phyloP scores from a whole-genome alignment of 352 stramenopile species.

The Globisporangium viniferum region DNA sequence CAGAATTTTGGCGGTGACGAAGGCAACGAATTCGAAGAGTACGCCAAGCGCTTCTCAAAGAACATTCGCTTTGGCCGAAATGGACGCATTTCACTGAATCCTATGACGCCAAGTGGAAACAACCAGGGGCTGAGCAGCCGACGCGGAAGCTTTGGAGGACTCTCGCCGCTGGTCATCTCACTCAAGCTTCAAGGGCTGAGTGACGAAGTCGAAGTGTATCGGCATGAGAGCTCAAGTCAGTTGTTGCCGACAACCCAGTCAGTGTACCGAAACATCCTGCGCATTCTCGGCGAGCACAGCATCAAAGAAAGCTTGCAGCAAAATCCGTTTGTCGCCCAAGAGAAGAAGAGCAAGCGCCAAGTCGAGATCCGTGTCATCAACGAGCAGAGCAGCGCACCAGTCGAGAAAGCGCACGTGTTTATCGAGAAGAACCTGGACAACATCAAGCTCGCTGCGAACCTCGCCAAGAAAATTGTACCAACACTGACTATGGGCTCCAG shows the following conservation, averaged over 20 bases:
- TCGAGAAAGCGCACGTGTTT: slow-evolving; percentile 54
- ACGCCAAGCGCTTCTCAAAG: slow-evolving; percentile 40
- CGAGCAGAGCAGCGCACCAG: slow-evolving; percentile 42
- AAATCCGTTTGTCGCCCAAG: slow-evolving; percentile 47
- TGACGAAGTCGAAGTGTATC: slow-evolving; percentile 43
- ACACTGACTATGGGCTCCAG: slow-evolving; percentile 63
- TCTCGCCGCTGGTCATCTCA: slow-evolving; percentile 28
- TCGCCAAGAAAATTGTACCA: slow-evolving; percentile 60
- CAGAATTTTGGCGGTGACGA: slow-evolving; percentile 6
- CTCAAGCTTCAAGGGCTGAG: slow-evolving; percentile 41
- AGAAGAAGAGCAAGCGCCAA: slow-evolving; percentile 41
- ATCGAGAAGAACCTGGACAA: slow-evolving; percentile 54
- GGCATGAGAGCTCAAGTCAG: slow-evolving; percentile 25
- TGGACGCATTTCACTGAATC: slow-evolving; percentile 40
- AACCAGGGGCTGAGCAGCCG: background rate
- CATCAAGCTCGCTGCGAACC: slow-evolving; percentile 30
- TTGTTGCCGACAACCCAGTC: slow-evolving; percentile 49
- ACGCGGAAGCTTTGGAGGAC: background rate
- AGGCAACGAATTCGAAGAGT: slow-evolving; percentile 33
- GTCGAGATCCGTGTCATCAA: slow-evolving; percentile 53
- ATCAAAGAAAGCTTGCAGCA: slow-evolving; percentile 71
- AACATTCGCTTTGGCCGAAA: slow-evolving; percentile 70
- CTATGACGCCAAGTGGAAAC: slow-evolving; percentile 5
- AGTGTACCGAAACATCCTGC: slow-evolving; percentile 46
- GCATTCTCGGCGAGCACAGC: slow-evolving; percentile 39